Conservation (phyloP, 495 filamentous ascomycete species). For the Haplographium delicatum region DNA sequence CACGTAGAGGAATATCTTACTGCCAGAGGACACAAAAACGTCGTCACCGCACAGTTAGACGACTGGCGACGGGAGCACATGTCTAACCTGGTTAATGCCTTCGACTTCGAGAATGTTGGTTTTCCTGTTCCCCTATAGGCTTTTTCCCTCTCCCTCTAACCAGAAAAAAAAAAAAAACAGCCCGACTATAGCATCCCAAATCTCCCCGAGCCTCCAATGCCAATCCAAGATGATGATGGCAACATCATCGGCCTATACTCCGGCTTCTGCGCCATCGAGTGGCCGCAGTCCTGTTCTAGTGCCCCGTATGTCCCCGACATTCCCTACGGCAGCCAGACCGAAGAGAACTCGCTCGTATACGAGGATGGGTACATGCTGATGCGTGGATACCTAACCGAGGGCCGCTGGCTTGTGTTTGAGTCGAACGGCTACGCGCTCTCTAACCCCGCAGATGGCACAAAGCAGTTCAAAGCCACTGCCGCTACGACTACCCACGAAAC, state of each 20-base stretch:
- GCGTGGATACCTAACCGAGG: neutral
- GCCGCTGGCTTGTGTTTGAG: neutral
- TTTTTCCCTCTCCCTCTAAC: neutral
- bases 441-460: neutral
- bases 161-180: neutral
- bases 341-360: neutral
- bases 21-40: neutral
- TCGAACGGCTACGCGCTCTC: neutral
- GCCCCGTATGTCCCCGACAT: neutral
- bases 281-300: neutral
- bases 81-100: neutral
- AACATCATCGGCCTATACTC: neutral
- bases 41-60: neutral
- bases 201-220: neutral
- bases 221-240: neutral
- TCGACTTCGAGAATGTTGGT: neutral
- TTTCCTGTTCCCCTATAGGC: neutral
- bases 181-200: neutral
- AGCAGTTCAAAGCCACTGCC: neutral
- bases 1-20: neutral
- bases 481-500: neutral
- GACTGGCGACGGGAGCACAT: slow-evolving; percentile 1
- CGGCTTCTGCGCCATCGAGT: neutral
- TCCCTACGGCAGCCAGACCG: neutral
- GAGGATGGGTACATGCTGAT: neutral